Percentiles rank a stretch among this genome's conserved stretches.
These are phyloP conservation scores for Corymbia citriodora DNA, from an alignment of 441 rosid species.

Conservation along the genomic window DNA sequence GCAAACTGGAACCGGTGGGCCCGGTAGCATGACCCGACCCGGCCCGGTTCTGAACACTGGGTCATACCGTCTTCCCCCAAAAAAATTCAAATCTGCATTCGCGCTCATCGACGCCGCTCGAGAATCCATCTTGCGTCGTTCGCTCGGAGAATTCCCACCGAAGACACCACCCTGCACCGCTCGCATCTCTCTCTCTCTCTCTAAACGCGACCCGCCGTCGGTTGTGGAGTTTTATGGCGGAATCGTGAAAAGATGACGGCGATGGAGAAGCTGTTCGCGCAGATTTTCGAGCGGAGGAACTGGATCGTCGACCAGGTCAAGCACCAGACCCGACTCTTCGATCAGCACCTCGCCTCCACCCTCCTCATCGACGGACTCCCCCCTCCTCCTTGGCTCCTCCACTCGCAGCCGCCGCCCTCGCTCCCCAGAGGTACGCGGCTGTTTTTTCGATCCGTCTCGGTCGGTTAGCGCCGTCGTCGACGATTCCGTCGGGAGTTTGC, in stretches of 20 bases:
- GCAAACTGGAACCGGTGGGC: neutral
- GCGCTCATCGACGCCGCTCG: neutral
- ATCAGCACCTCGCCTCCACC: conserved; percentile 62
- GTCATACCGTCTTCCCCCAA: neutral
- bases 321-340: conserved; percentile 56
- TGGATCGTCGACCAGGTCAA: conserved; percentile 54
- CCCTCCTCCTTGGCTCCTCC: conserved; percentile 72
- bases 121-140: neutral
- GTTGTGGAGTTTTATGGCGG: neutral
- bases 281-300: conserved; percentile 74
- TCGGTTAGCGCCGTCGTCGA: neutral
- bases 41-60: neutral
- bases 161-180: neutral
- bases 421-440: conserved; percentile 26
- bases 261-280: conserved; percentile 55
- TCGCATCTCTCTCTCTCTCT: neutral
- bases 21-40: neutral
- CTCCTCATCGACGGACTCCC: conserved; percentile 59
- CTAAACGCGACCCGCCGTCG: neutral
- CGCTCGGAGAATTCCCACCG: neutral
- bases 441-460: neutral
- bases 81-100: neutral
- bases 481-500: neutral
- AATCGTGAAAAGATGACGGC: conserved; percentile 21
- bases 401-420: conserved; percentile 17